phyloP scores from a whole-genome alignment of 768 basidiomycete species.

The Suillus luteus region DNA sequence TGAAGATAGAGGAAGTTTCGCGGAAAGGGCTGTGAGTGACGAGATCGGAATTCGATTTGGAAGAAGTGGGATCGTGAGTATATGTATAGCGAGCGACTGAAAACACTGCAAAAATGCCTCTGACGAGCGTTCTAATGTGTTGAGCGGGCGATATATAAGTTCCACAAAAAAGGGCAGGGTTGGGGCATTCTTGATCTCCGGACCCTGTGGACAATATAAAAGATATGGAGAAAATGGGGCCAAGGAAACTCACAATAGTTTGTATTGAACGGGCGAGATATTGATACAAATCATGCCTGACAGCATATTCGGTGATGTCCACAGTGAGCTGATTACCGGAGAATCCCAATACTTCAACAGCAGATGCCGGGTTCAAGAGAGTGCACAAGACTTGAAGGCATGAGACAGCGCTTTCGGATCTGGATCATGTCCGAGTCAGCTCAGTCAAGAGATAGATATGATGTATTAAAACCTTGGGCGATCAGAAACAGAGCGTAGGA shows the following conservation, averaged over 20 bases:
- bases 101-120: constrained; percentile 34
- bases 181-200: constrained; percentile 51
- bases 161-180: constrained; percentile 32
- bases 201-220: constrained; percentile 42
- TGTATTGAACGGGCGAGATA: constrained; percentile 22
- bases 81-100: constrained; percentile 45
- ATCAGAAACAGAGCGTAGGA: constrained; percentile 54
- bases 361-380: constrained; percentile 38
- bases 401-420: constrained; percentile 45
- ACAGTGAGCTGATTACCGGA: constrained; percentile 35
- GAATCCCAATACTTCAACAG: constrained; percentile 24
- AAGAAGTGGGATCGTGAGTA: constrained; percentile 75
- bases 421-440: constrained; percentile 31
- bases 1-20: constrained; percentile 58
- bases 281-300: constrained; percentile 48
- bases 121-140: constrained; percentile 34
- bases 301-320: constrained; percentile 45
- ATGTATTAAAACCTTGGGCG: constrained; percentile 49
- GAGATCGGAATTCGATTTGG: constrained; percentile 71
- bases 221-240: neutral
- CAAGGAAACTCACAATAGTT: constrained; percentile 48
- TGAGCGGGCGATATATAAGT: constrained; percentile 28
- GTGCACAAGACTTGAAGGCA: constrained; percentile 55
- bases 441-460: neutral
- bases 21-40: constrained; percentile 64